Evolutionary conservation across 2,329 filamentous ascomycete genomes (phyloP).

Genomic region (Fonsecaea pedrosoi): DNA sequence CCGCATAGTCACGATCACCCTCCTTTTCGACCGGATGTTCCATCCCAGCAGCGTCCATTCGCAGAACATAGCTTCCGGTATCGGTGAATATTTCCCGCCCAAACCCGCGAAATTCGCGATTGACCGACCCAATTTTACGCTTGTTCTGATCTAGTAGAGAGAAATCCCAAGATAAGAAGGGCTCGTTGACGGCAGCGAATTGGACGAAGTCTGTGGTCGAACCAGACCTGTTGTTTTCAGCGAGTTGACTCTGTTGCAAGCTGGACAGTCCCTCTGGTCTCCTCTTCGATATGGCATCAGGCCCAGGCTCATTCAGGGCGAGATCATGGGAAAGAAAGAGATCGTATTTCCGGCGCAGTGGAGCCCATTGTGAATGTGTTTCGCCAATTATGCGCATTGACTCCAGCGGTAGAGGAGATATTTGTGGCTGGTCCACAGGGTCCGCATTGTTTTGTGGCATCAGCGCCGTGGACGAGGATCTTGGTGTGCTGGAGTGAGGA

Average conservation of each 20-base stretch:
- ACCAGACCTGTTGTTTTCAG: conserved; percentile 11
- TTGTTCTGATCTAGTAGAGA: conserved; percentile 60
- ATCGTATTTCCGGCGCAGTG: conserved; percentile 68
- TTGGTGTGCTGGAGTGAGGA: conserved; percentile 41
- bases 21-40: conserved; percentile 48
- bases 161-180: conserved; percentile 70
- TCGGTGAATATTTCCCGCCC: conserved; percentile 70
- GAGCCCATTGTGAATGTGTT: conserved; percentile 69
- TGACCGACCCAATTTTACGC: conserved; percentile 65
- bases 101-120: conserved; percentile 68
- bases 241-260: conserved; percentile 54
- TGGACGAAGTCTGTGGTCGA: conserved; percentile 56
- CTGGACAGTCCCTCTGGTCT: conserved; percentile 55
- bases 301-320: conserved; percentile 42
- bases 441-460: conserved; percentile 37
- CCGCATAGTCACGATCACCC: conserved; percentile 32
- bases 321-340: conserved; percentile 64
- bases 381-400: conserved; percentile 70
- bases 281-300: conserved; percentile 1
- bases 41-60: conserved; percentile 66
- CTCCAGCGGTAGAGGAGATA: conserved; percentile 60
- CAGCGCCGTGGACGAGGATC: conserved; percentile 45
- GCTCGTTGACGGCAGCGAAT: conserved; percentile 68
- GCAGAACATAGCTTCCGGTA: conserved; percentile 68
- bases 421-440: conserved; percentile 55